phyloP scores from a whole-genome alignment of 2,329 filamentous ascomycete species.

The Aspergillus quadrilineatus region DNA sequence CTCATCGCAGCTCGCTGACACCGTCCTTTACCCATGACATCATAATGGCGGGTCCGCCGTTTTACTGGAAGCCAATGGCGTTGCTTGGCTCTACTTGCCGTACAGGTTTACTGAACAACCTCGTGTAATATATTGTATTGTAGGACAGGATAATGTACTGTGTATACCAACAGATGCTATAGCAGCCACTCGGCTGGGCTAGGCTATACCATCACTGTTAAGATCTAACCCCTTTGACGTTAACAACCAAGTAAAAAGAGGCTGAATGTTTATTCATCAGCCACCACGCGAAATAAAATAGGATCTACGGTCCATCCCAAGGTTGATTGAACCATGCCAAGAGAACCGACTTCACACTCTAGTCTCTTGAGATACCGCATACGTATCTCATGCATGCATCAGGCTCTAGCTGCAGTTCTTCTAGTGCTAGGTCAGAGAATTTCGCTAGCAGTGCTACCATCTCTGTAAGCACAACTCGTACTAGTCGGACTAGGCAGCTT shows the following conservation, averaged over 20 bases:
- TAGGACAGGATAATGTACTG: too few species aligned
- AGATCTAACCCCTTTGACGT: neutral
- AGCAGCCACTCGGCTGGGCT: too few species aligned
- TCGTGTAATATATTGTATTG: too few species aligned
- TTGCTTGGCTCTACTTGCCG: neutral
- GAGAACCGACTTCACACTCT: neutral
- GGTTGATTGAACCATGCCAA: neutral
- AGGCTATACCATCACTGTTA: too few species aligned
- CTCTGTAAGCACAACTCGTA: neutral
- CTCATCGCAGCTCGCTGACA: neutral
- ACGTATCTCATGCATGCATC: conserved; percentile 7
- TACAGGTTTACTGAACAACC: too few species aligned
- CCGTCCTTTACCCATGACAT: neutral
- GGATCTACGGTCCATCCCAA: neutral
- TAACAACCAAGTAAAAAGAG: neutral
- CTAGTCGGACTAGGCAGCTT: neutral
- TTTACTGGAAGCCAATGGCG: neutral
- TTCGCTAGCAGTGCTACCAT: too few species aligned
- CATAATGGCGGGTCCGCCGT: neutral
- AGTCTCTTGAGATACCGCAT: neutral
- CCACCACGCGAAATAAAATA: too few species aligned
- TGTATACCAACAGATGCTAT: too few species aligned
- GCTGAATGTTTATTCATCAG: neutral
- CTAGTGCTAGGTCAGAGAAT: neutral
- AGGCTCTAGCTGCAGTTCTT: neutral